These are phyloP conservation scores for Globisporangium paddicum DNA, from an alignment of 352 stramenopile genomes.

Conservation along the genomic window DNA sequence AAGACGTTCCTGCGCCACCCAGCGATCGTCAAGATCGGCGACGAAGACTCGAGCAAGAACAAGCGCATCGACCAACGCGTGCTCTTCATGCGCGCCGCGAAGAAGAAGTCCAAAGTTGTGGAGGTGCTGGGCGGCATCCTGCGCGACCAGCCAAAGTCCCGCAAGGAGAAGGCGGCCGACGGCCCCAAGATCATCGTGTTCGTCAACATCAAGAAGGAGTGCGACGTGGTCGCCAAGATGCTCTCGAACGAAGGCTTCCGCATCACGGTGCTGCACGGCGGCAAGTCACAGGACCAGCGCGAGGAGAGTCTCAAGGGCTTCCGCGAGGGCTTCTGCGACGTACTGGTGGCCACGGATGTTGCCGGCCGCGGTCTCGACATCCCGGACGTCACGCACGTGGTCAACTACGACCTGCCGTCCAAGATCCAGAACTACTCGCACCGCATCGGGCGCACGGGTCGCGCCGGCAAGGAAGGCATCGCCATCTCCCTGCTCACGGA, in stretches of 20 bases:
- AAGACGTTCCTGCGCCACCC: slow-evolving; percentile 96
- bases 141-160: slow-evolving; percentile 52
- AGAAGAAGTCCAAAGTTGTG: slow-evolving; percentile 89
- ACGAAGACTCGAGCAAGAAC: slow-evolving; percentile 97
- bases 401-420: slow-evolving; percentile 98
- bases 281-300: slow-evolving; percentile 95
- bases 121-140: slow-evolving; percentile 87
- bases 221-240: slow-evolving; percentile 93
- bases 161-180: slow-evolving; percentile 70
- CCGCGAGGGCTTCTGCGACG: slow-evolving; percentile 82
- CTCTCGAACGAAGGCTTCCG: slow-evolving; percentile 89
- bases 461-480: slow-evolving; percentile 95
- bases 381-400: slow-evolving; percentile 96
- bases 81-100: slow-evolving; percentile 88
- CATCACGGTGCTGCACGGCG: slow-evolving; percentile 95
- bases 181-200: slow-evolving; percentile 99
- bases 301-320: slow-evolving; percentile 92
- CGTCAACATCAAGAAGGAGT: slow-evolving; percentile 99
- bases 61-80: slow-evolving; percentile 97
- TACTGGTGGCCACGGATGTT: slow-evolving; percentile 93
- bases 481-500: slow-evolving; percentile 98
- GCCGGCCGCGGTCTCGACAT: slow-evolving; percentile 97
- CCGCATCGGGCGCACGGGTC: slow-evolving; percentile 97
- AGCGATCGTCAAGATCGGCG: slow-evolving; percentile 97
- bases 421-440: slow-evolving; percentile 99